Evolutionary conservation across 257 asterid genomes (phyloP), one percentile per base, ranked within the genome.

Genomic region (Anisodus acutangulus): DNA sequence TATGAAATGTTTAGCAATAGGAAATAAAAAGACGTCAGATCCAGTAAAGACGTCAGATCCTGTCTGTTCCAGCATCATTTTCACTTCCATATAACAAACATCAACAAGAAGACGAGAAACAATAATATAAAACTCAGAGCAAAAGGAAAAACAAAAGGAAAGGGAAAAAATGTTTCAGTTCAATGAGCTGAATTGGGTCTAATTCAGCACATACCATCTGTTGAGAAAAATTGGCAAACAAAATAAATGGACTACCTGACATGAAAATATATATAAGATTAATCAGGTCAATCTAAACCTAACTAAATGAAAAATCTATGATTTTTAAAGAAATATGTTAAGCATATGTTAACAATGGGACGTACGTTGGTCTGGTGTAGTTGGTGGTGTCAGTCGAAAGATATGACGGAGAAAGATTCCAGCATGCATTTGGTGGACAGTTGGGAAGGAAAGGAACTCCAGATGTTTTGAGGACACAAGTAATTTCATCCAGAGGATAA

Each of bases 11-110:
- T 63, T 5, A 82, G 70, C 58, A 66, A 62, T 62, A 49, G 9
- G 76, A 22, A 81, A 41, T 57, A 78, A 78, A 54, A 81, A 62
- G 49, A n/a, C 5, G 53, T 60, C 79, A 63, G 63, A 59, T 43
- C 12, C 19, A 72, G 22, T 22, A 22, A 22, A 22, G 26, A 22
- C 9, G 53, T 60, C 78, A 63, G 63, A 59, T 43, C 12, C 19
- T 64, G 43, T 64, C 76, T 82, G 59, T 37, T 26, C 79, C 62
- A 82, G n/a, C 59, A 22, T 82, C 43, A 82, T 66, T 49, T 81
- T 51, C 76, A 82, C 51, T 69, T 63, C 58, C 84, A 82, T 16
- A 49, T 9, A 63, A 79, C 26, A 31, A 13, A 55, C 63, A 79
- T 15, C 31, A 72, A 82, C 49, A 11, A 35, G 60, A 26, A 41